Conservation (phyloP, 345 rosid genomes). For the Trapa incisa region DNA sequence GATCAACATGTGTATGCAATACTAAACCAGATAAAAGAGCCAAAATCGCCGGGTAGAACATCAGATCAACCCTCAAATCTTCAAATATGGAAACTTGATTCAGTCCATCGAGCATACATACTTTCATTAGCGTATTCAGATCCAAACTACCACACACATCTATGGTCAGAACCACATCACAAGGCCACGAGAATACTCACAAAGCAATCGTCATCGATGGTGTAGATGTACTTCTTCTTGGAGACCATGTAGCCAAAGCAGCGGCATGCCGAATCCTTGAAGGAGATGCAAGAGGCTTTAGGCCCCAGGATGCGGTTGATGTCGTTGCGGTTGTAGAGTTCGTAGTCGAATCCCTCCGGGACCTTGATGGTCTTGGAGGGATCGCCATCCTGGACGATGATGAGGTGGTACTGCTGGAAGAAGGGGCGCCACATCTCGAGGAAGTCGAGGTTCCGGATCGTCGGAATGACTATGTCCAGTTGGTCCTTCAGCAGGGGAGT, state of each 20-base stretch:
- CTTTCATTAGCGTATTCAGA: neutral
- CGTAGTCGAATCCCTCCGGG: conserved; percentile 72
- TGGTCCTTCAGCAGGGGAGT: conserved; percentile 48
- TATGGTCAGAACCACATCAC: neutral
- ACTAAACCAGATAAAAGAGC: neutral
- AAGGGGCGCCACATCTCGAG: conserved; percentile 80
- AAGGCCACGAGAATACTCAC: conserved; percentile 27
- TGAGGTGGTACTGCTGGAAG: conserved; percentile 61
- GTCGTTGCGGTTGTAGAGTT: conserved; percentile 70
- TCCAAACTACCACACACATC: neutral
- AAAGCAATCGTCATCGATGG: conserved; percentile 89
- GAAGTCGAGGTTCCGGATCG: conserved; percentile 66
- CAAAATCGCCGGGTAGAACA: neutral
- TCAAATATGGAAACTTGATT: neutral
- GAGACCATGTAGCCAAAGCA: conserved; percentile 69
- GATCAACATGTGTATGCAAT: neutral
- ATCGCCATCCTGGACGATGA: conserved; percentile 84
- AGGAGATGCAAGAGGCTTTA: conserved; percentile 39
- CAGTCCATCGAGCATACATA: neutral
- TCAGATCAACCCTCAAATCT: neutral
- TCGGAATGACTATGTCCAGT: conserved; percentile 76
- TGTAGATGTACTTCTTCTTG: conserved; percentile 73
- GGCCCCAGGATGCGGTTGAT: conserved; percentile 72
- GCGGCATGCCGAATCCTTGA: conserved; percentile 16
- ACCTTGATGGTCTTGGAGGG: conserved; percentile 53